Evolutionary conservation across 1,284 basidiomycete genomes (phyloP).

Genomic region (Trichosporon coremiiforme): DNA sequence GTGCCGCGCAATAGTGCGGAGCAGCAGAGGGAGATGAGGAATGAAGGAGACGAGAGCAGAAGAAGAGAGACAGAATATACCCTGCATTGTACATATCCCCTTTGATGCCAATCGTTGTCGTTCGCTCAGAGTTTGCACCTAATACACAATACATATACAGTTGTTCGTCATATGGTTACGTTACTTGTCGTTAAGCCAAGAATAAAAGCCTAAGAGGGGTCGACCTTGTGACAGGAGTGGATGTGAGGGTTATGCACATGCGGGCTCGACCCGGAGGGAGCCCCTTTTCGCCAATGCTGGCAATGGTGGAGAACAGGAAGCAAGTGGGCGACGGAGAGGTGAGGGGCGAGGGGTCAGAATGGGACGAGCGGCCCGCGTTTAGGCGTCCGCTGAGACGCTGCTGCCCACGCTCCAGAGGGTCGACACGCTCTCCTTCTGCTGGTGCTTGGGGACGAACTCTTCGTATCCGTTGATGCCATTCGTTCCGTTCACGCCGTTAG

Average conservation of each 20-base stretch:
- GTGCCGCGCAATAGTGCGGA: conserved; percentile 40
- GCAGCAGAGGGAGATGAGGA: neutral
- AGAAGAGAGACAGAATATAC: conserved; percentile 8
- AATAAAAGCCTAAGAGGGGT: neutral
- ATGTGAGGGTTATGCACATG: neutral
- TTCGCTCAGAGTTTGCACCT: neutral
- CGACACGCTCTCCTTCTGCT: conserved; percentile 27
- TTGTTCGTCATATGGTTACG: conserved; percentile 16
- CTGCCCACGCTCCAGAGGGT: conserved; percentile 40
- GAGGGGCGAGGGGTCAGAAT: neutral
- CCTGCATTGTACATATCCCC: conserved; percentile 22
- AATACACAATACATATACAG: conserved; percentile 20
- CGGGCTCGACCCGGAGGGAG: neutral
- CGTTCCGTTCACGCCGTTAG: neutral
- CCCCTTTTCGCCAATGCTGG: neutral
- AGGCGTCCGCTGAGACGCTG: neutral
- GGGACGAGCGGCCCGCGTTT: neutral
- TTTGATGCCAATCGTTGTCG: conserved; percentile 12
- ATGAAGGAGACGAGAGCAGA: neutral
- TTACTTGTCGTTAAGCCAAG: conserved; percentile 13
- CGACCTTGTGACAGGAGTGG: neutral
- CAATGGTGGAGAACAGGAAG: neutral
- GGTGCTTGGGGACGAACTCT: conserved; percentile 4
- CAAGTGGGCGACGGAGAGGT: neutral
- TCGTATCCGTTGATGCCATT: conserved; percentile 1